Base-by-base conservation (phyloP, 306 rosid genomes). In the Hippophae gyantsensis region DNA sequence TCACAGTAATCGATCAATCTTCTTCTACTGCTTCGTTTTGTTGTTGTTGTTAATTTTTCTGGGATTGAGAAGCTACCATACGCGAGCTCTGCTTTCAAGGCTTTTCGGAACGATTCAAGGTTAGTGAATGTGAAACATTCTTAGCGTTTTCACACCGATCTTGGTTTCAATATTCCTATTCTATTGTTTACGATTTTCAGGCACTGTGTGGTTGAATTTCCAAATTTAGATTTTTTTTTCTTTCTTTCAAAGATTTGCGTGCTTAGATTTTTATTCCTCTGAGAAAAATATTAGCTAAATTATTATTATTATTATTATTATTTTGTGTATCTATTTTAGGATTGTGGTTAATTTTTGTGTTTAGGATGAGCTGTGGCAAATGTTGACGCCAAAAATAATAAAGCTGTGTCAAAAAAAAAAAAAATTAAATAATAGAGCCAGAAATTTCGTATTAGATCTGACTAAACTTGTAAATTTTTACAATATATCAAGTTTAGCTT, bases 41-140 rank as follows among this genome's bases (percentile, higher is more conserved):
- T 27, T 49, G 7, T 1, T 62, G 44, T 41, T 25, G 23, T 48
- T 43, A 42, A 8, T 46, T 60, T 10, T 41, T 50, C 54, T 2
- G 51, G 18, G 48, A 49, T 23, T 58, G n/a, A 7, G 65, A 57
- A 32, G 66, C 52, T 72, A 69, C 70, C 78, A 85, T 85, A 87
- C 76, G 47, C 71, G 47, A 59, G 32, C 81, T 48, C 51, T 67
- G 51, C 77, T 70, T 58, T 57, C 72, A 67, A 47, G 68, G 62
- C 61, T 68, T 57, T 63, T 73, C 43, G 61, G 70, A 68, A 55
- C 67, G 49, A 61, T 72, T 69, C 44, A 74, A 65, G 78, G 81
- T 78, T 57, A 69, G 76, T 49, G 8, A 6, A 5, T 46, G 13
- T 46, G n/a, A 13, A 46, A 46, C 5, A 14, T 9, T 12, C 53